Conservation (phyloP, 805 yeast species). For the Cyberlindnera misumaiensis region DNA sequence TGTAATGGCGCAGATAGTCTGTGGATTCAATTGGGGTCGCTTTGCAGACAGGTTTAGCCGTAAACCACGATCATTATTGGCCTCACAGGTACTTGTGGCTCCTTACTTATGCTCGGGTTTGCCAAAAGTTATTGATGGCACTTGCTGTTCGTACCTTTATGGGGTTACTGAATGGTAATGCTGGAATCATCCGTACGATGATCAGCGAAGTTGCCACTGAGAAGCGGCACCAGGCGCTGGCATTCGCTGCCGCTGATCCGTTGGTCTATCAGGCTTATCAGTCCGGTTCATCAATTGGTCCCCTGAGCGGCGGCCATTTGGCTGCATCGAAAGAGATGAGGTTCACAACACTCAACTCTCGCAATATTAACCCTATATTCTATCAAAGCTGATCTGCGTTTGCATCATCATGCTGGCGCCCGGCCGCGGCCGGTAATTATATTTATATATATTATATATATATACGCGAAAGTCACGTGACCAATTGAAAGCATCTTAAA, state of each 20-base stretch:
- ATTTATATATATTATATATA: no score
- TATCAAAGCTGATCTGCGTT: no score
- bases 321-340: slow-evolving; percentile 8
- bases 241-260: slow-evolving; percentile 16
- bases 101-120: slow-evolving; percentile 13
- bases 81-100: slow-evolving; percentile 6
- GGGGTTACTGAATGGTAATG: slow-evolving; percentile 15
- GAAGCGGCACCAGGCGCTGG: slow-evolving; percentile 13
- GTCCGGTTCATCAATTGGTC: slow-evolving; percentile 14
- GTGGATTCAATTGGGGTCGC: slow-evolving; percentile 14
- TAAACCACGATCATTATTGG: slow-evolving; percentile 14
- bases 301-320: slow-evolving; percentile 14
- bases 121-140: slow-evolving; percentile 13
- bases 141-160: slow-evolving; percentile 11
- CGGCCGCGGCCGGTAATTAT: no score
- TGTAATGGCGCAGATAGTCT: slow-evolving; percentile 11
- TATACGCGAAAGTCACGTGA: no score
- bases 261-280: slow-evolving; percentile 14
- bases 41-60: slow-evolving; percentile 12
- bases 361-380: no score
- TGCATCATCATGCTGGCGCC: no score
- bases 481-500: background rate
- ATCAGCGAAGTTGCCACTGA: slow-evolving; percentile 13
- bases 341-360: slow-evolving; percentile 5
- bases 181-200: slow-evolving; percentile 14